Conservation (phyloP, 2,329 filamentous ascomycete genomes). For the Penicillium sp. region DNA sequence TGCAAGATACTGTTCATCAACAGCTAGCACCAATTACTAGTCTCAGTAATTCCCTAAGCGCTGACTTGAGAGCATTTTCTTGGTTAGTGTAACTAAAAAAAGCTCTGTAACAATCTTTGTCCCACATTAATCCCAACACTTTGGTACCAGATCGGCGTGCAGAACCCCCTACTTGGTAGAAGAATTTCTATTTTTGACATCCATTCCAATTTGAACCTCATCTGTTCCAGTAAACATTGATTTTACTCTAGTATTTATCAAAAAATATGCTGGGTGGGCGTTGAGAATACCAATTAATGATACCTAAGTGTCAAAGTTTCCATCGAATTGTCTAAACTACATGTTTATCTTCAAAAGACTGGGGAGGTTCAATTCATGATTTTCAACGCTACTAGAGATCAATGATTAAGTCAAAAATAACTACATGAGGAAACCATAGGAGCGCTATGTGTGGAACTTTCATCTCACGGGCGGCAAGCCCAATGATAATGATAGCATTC, state of each 20-base stretch:
- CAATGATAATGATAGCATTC: neutral
- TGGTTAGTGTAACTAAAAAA: neutral
- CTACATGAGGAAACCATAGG: neutral
- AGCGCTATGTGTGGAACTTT: neutral
- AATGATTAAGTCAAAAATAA: neutral
- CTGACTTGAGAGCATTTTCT: neutral
- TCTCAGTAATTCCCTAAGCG: neutral
- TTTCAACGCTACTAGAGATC: neutral
- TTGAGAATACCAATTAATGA: neutral
- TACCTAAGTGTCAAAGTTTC: neutral
- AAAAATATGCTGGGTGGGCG: neutral
- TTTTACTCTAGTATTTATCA: neutral
- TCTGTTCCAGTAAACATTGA: neutral
- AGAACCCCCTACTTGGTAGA: neutral
- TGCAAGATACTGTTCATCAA: neutral
- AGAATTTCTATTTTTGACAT: neutral
- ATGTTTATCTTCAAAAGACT: neutral
- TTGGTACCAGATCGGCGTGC: neutral
- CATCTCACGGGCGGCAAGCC: neutral
- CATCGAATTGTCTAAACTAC: neutral
- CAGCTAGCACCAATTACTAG: neutral
- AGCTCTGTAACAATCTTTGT: neutral
- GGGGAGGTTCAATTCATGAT: neutral
- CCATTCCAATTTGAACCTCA: neutral
- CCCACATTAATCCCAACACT: neutral